A percentile compares a stretch with the other conserved stretches of the same genome.
phyloP scores from a whole-genome alignment of 2,329 filamentous ascomycete species.

The Trichophyton schoenleinii region DNA sequence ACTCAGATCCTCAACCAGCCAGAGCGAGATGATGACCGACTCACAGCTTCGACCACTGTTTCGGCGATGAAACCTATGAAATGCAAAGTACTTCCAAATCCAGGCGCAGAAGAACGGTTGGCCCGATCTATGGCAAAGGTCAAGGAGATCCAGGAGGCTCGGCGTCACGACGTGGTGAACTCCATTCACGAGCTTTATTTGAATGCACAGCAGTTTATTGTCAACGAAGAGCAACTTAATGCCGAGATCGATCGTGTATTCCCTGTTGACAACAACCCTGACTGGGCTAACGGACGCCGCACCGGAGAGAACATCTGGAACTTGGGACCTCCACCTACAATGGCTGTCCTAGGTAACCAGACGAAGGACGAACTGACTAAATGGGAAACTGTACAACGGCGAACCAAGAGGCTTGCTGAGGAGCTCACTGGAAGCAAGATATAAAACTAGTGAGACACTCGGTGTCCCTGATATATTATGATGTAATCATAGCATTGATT shows the following conservation, averaged over 20 bases:
- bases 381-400: slow-evolving; percentile 39
- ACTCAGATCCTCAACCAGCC: slow-evolving; percentile 47
- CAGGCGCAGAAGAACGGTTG: slow-evolving; percentile 44
- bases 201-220: slow-evolving; percentile 76
- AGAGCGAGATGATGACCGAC: slow-evolving; percentile 60
- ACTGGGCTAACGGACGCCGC: slow-evolving; percentile 31
- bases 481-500: slow-evolving; percentile 2
- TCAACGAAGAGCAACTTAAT: slow-evolving; percentile 64
- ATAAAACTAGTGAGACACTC: not conserved
- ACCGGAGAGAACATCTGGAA: slow-evolving; percentile 42
- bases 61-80: slow-evolving; percentile 38
- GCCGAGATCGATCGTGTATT: slow-evolving; percentile 65
- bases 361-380: slow-evolving; percentile 23
- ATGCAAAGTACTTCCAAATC: slow-evolving; percentile 47
- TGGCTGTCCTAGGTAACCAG: slow-evolving; percentile 21
- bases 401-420: slow-evolving; percentile 53
- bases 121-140: slow-evolving; percentile 33
- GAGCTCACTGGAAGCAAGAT: slow-evolving; percentile 53
- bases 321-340: slow-evolving; percentile 33
- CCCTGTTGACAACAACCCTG: slow-evolving; percentile 42
- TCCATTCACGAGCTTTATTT: slow-evolving; percentile 80
- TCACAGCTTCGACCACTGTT: slow-evolving; percentile 58
- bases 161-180: slow-evolving; percentile 51
- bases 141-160: slow-evolving; percentile 36
- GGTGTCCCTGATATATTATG: not conserved